Conservation (phyloP, 73 alveolate genomes). For the Effrenium voratum region DNA sequence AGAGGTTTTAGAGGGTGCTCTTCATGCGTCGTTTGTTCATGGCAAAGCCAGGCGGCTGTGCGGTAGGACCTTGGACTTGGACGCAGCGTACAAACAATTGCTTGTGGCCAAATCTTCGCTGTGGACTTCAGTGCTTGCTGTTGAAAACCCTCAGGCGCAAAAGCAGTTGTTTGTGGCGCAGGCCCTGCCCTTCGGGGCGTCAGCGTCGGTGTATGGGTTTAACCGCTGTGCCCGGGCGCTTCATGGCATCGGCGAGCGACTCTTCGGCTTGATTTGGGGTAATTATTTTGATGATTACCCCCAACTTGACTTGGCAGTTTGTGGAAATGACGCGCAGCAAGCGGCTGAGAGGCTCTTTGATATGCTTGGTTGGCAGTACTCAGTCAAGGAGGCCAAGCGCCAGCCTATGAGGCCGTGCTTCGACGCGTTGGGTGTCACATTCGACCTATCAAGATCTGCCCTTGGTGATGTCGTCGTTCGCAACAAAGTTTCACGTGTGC, state of each 20-base stretch:
- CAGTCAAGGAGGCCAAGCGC: background rate
- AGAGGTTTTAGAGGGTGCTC: background rate
- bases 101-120: background rate
- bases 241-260: background rate
- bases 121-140: constrained; percentile 11
- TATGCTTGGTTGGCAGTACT: constrained; percentile 1
- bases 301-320: background rate
- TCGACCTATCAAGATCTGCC: background rate
- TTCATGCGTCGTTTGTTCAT: background rate
- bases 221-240: background rate
- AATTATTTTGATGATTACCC: constrained; percentile 6
- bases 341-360: background rate
- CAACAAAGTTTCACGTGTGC: background rate
- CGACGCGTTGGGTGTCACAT: background rate
- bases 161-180: background rate
- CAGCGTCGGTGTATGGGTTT: background rate
- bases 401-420: background rate
- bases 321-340: background rate
- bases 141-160: background rate
- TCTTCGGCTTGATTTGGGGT: constrained; percentile 14
- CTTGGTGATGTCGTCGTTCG: background rate
- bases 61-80: constrained; percentile 10
- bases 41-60: background rate
- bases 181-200: background rate
- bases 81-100: constrained; percentile 7